Evolutionary conservation across 2,329 filamentous ascomycete genomes (phyloP).

Genomic region (Calonectria crousiana): DNA sequence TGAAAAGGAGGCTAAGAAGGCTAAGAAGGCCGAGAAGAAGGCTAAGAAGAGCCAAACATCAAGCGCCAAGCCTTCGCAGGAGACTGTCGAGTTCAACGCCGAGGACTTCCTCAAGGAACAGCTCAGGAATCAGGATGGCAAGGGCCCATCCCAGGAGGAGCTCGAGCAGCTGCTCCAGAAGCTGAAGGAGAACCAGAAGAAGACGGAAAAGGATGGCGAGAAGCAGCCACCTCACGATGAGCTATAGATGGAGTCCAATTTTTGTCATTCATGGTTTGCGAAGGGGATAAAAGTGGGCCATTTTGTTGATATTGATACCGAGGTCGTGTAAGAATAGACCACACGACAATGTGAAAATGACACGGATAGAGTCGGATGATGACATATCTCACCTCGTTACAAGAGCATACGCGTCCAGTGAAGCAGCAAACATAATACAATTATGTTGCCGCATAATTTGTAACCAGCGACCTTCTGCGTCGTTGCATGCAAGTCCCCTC

Average conservation of each 20-base stretch:
- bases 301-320: conserved; percentile 40
- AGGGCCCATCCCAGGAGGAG: conserved; percentile 43
- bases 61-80: conserved; percentile 49
- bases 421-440: not conserved
- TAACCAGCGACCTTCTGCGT: not conserved
- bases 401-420: not conserved
- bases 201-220: conserved; percentile 28
- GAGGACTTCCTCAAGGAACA: conserved; percentile 61
- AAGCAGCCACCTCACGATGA: conserved; percentile 50
- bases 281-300: conserved; percentile 27
- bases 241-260: conserved; percentile 44
- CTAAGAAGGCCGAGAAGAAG: conserved; percentile 61
- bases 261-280: conserved; percentile 24
- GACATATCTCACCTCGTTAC: conserved; percentile 2
- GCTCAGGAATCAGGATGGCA: conserved; percentile 48
- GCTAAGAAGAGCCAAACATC: conserved; percentile 55
- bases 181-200: conserved; percentile 37
- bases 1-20: conserved; percentile 60
- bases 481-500: not conserved
- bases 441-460: not conserved
- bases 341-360: conserved; percentile 26
- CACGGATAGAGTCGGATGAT: conserved; percentile 18
- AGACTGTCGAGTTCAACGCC: conserved; percentile 57
- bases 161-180: conserved; percentile 45
- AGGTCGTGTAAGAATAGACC: conserved; percentile 35